Evolutionary conservation across 2,329 filamentous ascomycete genomes (phyloP), one percentile per base, ranked within the genome.

Genomic region (Talaromyces sp.): DNA sequence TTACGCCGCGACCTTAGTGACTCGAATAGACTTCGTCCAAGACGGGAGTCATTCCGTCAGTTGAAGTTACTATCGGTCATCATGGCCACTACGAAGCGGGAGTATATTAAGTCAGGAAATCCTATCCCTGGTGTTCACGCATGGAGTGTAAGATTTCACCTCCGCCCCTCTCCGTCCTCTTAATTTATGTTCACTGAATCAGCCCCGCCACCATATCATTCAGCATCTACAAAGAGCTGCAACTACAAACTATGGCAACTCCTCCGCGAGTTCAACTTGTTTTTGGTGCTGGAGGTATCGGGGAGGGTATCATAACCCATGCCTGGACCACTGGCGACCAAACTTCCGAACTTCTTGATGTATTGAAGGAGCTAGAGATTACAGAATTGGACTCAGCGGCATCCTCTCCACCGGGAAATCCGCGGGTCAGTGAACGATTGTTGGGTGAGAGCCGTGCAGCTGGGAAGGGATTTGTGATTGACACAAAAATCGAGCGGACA

Each of bases 91-190:
- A 50, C 5, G 11, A 50, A 50, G 45, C 45, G 45, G 45, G 45
- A 50, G 45, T 50, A 50, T 50, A 50, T 50, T 50, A 50, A 50
- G 45, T 50, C 45, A 50, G 45, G 45, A 50, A 50, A 50, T 50
- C 11, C 45, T 15, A 50, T 50, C 45, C 11, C 45, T 15, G 10
- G 45, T 15, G 11, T 7, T 50, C 45, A 50, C 4, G 45, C 45
- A 50, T 50, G 45, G 45, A 50, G n/a, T 50, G n/a, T 15, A 50
- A 50, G 3, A 3, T 50, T 27, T 25, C 45, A 50, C 11, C 45
- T 50, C 45, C 11, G 45, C 45, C 45, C 2, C 45, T 50, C 45
- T 50, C 45, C 25, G 45, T 27, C 45, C 4, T 50, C 25, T 50
- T 50, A n/a, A 50, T 50, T 50, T 50, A 50, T 50, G 45, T 19